phyloP scores from a whole-genome alignment of 805 yeast species.

The Kluyveromyces dobzhanskii region DNA sequence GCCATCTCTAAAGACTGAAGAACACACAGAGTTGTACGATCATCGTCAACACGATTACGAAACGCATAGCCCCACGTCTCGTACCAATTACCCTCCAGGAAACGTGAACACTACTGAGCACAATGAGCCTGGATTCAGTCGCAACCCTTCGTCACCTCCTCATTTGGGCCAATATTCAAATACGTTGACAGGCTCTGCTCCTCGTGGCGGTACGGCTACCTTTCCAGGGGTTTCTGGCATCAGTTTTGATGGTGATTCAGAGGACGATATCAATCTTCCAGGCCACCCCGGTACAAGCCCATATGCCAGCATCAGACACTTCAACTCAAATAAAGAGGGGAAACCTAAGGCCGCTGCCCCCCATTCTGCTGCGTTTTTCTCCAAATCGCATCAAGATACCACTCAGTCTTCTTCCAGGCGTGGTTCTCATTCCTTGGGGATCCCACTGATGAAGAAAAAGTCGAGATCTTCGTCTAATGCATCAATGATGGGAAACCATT shows the following conservation, averaged over 20 bases:
- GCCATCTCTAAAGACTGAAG: conserved; percentile 33
- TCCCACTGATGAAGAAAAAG: conserved; percentile 5
- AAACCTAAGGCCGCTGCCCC: neutral
- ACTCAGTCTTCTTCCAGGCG: conserved; percentile 1
- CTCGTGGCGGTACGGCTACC: too few relatives aligned
- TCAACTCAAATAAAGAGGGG: too few relatives aligned
- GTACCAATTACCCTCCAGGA: too few relatives aligned
- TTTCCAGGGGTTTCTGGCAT: conserved; percentile 4
- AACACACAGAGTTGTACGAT: conserved; percentile 34
- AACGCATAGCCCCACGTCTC: neutral
- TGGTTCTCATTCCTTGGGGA: conserved; percentile 2
- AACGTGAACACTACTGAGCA: too few relatives aligned
- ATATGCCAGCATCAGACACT: too few relatives aligned
- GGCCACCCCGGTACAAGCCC: too few relatives aligned
- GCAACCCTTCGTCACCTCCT: neutral
- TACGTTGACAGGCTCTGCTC: too few relatives aligned
- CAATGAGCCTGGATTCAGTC: neutral
- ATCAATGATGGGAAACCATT: conserved; percentile 6
- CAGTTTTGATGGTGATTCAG: conserved; percentile 5
- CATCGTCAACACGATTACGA: conserved; percentile 41
- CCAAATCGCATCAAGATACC: neutral
- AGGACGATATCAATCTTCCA: neutral
- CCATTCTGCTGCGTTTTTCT: neutral
- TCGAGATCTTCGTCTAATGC: conserved; percentile 8
- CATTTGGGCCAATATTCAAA: too few relatives aligned